A percentile compares a stretch with the other conserved stretches of the same genome.
These are phyloP conservation scores for Solanum chacoense DNA, from an alignment of 305 asterid species.

Conservation along the genomic window DNA sequence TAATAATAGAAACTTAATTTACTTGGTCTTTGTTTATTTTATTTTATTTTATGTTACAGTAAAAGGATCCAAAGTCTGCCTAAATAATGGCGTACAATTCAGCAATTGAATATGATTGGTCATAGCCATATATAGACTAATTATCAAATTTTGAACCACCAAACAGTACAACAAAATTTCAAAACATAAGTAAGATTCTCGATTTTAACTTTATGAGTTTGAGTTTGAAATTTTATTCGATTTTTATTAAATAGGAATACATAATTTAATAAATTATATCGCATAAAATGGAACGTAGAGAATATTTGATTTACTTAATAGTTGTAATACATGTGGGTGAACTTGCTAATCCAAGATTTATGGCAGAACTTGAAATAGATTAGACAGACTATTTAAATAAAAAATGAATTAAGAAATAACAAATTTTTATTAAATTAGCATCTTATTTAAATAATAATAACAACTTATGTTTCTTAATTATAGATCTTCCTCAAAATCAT, in stretches of 20 bases:
- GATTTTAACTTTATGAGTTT: background rate
- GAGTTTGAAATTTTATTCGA: background rate
- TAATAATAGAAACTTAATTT: background rate
- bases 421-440: background rate
- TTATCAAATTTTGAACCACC: background rate
- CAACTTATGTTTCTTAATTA: background rate
- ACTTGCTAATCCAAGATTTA: background rate
- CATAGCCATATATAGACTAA: background rate
- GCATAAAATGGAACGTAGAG: rapidly evolving
- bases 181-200: background rate
- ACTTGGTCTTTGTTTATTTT: background rate
- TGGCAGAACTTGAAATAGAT: background rate
- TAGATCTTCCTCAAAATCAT: background rate
- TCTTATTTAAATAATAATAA: background rate
- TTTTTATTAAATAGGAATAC: background rate
- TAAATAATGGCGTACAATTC: background rate
- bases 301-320: background rate
- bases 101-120: background rate
- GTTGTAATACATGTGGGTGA: background rate
- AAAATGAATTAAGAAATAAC: background rate
- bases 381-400: background rate
- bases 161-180: background rate
- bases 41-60: background rate
- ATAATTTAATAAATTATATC: background rate
- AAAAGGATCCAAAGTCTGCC: background rate